These are phyloP conservation scores for Vitis hybrid DNA, from an alignment of 177 flowering plant species.

Conservation along the genomic window DNA sequence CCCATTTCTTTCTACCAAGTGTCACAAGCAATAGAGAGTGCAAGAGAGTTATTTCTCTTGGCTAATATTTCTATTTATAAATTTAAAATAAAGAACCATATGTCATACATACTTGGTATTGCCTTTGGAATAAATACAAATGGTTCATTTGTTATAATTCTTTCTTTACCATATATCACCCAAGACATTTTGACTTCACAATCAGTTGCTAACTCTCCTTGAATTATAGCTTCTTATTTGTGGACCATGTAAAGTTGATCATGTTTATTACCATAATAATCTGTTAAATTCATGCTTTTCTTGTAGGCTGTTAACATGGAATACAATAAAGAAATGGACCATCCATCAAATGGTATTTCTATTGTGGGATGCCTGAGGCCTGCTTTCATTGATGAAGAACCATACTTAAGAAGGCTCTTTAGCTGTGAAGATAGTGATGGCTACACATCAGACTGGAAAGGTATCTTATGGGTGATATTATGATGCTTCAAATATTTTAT, in stretches of 20 bases:
- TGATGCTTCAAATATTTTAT: conserved; percentile 3
- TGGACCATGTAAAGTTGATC: neutral
- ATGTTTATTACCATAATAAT: neutral
- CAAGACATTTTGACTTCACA: too few relatives aligned
- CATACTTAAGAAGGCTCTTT: conserved; percentile 54
- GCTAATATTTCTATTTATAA: too few relatives aligned
- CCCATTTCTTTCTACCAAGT: too few relatives aligned
- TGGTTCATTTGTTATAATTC: neutral
- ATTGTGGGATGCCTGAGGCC: conserved; percentile 73
- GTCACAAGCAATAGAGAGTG: too few relatives aligned
- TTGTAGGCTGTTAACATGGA: conserved; percentile 48
- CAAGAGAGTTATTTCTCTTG: too few relatives aligned
- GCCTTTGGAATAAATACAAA: neutral
- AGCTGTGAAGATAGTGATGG: conserved; percentile 44
- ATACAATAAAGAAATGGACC: conserved; percentile 49
- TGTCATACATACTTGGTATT: too few relatives aligned
- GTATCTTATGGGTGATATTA: conserved; percentile 29
- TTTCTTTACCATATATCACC: too few relatives aligned
- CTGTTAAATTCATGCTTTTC: neutral
- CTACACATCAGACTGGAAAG: conserved; percentile 56
- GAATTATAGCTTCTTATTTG: too few relatives aligned
- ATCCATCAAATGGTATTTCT: conserved; percentile 80
- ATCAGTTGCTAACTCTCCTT: too few relatives aligned
- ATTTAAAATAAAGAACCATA: too few relatives aligned
- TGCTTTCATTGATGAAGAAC: conserved; percentile 67